phyloP scores from a whole-genome alignment of 495 filamentous ascomycete genomes.

The Penicillium soppii region DNA sequence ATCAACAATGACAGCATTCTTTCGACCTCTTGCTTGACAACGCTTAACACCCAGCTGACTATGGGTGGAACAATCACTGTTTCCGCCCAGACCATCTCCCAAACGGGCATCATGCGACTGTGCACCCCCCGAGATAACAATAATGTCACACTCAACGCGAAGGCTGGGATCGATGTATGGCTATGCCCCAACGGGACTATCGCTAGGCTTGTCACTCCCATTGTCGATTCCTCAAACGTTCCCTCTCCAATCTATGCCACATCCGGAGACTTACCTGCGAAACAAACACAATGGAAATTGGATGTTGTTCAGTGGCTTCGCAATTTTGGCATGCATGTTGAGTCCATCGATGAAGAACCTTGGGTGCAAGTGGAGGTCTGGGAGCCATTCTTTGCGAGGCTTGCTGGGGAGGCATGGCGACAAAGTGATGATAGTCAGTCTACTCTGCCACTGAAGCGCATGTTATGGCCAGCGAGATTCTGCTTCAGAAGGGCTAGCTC shows the following conservation, averaged over 20 bases:
- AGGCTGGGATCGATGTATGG: constrained; percentile 45
- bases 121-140: constrained; percentile 21
- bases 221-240: constrained; percentile 17
- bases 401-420: constrained; percentile 39
- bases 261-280: constrained; percentile 11
- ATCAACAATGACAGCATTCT: constrained; percentile 29
- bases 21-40: constrained; percentile 34
- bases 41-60: constrained; percentile 41
- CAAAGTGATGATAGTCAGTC: constrained; percentile 34
- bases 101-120: constrained; percentile 39
- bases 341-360: constrained; percentile 33
- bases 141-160: constrained; percentile 16
- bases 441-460: constrained; percentile 43
- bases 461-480: constrained; percentile 49
- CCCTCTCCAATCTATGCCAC: constrained; percentile 23
- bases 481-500: constrained; percentile 41
- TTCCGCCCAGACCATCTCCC: constrained; percentile 37
- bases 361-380: constrained; percentile 51
- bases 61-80: constrained; percentile 39
- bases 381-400: constrained; percentile 45
- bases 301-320: constrained; percentile 41
- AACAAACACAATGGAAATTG: constrained; percentile 38
- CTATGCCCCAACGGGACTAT: constrained; percentile 50
- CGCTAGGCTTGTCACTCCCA: constrained; percentile 39
- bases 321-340: constrained; percentile 39